Evolutionary conservation across 169 alveolate species (phyloP), one percentile per base, ranked within the genome.

Genomic region (Plasmodium cynomolgi): DNA sequence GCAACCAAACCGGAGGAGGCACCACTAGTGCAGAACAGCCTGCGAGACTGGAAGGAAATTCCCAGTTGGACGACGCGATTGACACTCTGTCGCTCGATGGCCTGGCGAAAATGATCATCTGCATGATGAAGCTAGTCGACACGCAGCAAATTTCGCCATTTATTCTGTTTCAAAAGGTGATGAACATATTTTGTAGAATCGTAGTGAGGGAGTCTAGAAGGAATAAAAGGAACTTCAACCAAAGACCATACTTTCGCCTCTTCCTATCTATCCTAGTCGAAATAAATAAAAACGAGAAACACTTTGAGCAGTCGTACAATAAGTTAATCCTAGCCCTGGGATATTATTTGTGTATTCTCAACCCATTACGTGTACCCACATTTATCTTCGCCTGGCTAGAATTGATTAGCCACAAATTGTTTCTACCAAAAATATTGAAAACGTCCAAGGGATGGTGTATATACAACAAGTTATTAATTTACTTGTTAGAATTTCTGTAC

Each of bases 301-400:
- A 92, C 37, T 41, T 88, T 39, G 97, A 96, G 26, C 84, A 81
- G 44, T 92, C 94, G 33, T 96, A 96, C 72, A 91, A 94, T 44
- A 94, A 96, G 23, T 95, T 96, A 81, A 90, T 96, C 29, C 84
- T 97, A 26, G 95, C 98, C 41, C 82, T 97, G 47, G 96, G 97
- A 17, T 83, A 96, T 77, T 95, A 95, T 41, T 92, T 96, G 11
- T 93, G 96, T 74, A 93, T 93, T 58, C 82, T 98, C 33, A 96
- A 96, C 93, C 99, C 99, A 68, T 84, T 95, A 82, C 93, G 98
- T 37, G 98, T 98, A 39, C 99, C 99, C 13, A 99, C 98, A n/a
- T 99, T 99, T 92, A 93, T 99, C 33, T 98, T 97, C 93, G 98
- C 99, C 41, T 99, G 99, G 99, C 90, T 99, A 33, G 99, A 98